phyloP scores from a whole-genome alignment of 331 rosid species.

The Cucumis variabilis region DNA sequence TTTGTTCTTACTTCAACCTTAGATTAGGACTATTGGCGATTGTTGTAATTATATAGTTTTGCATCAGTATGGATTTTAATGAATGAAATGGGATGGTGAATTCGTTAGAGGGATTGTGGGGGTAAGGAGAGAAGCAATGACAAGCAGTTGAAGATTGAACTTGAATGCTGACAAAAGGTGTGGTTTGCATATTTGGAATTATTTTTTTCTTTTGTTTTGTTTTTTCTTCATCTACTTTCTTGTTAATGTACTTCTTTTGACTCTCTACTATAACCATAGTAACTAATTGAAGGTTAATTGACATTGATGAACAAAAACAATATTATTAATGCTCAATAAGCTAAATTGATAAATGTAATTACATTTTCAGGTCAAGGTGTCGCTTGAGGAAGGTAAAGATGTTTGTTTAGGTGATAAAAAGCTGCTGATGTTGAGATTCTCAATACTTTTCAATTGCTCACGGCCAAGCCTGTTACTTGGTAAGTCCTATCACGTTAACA shows the following conservation, averaged over 20 bases:
- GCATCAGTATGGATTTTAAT: background rate
- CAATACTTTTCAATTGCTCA: slow-evolving; percentile 93
- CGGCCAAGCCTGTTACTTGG: slow-evolving; percentile 97
- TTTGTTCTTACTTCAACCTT: background rate
- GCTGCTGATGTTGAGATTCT: slow-evolving; percentile 90
- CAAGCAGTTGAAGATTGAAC: slow-evolving; percentile 93
- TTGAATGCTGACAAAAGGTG: slow-evolving; percentile 83
- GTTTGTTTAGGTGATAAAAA: slow-evolving; percentile 94
- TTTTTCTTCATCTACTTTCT: background rate
- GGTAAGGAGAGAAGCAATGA: slow-evolving; percentile 93
- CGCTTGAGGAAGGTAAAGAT: slow-evolving; percentile 86
- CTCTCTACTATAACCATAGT: background rate
- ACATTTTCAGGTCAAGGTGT: slow-evolving; percentile 73
- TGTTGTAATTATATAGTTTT: background rate
- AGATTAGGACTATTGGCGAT: background rate
- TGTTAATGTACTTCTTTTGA: background rate
- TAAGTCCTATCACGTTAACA: slow-evolving; percentile 35
- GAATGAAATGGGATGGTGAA: slow-evolving; percentile 18
- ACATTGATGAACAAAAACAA: background rate
- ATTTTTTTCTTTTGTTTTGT: background rate
- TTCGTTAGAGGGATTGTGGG: background rate
- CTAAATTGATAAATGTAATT: slow-evolving; percentile 31
- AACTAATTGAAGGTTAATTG: background rate
- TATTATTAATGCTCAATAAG: slow-evolving; percentile 7
- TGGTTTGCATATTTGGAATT: slow-evolving; percentile 22